These are phyloP conservation scores for Pythium vanterpoolii DNA, from an alignment of 352 stramenopile species.

Conservation along the genomic window DNA sequence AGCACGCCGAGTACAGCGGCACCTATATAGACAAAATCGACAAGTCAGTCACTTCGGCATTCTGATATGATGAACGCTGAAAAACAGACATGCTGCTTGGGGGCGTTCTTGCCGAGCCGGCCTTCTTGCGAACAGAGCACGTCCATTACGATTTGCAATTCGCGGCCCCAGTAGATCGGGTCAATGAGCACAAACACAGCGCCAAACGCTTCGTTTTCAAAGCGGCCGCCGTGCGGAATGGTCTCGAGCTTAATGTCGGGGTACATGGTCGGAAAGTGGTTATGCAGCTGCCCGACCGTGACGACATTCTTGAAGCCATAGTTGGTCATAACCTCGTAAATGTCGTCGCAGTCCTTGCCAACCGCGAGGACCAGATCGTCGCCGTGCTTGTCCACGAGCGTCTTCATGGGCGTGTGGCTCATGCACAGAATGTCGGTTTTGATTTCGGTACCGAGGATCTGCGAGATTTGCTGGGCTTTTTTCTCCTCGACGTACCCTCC, in stretches of 20 bases:
- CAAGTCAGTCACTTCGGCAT: neutral
- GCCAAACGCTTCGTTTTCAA: conserved; percentile 48
- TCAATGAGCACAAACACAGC: conserved; percentile 79
- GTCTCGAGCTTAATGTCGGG: conserved; percentile 64
- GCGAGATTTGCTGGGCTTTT: conserved; percentile 67
- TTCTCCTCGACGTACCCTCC: conserved; percentile 76
- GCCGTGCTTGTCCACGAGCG: conserved; percentile 53
- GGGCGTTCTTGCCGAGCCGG: conserved; percentile 37
- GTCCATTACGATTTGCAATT: conserved; percentile 77
- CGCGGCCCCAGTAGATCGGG: conserved; percentile 72
- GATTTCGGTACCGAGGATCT: conserved; percentile 66
- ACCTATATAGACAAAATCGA: conserved; percentile 26
- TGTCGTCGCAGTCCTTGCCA: conserved; percentile 69
- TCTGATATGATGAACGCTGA: neutral
- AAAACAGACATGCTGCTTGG: conserved; percentile 39
- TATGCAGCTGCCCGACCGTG: conserved; percentile 71
- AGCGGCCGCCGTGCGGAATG: conserved; percentile 43
- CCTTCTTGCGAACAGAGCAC: conserved; percentile 60
- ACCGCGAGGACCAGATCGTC: conserved; percentile 78
- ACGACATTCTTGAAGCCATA: conserved; percentile 86
- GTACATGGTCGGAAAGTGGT: conserved; percentile 78
- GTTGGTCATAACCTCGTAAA: conserved; percentile 58
- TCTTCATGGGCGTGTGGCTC: conserved; percentile 82
- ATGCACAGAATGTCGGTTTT: conserved; percentile 53
- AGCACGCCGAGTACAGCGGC: conserved; percentile 83